Evolutionary conservation across 2,329 filamentous ascomycete genomes (phyloP), one percentile per base, ranked within the genome.

Genomic region (Colletotrichum cordylinicola): DNA sequence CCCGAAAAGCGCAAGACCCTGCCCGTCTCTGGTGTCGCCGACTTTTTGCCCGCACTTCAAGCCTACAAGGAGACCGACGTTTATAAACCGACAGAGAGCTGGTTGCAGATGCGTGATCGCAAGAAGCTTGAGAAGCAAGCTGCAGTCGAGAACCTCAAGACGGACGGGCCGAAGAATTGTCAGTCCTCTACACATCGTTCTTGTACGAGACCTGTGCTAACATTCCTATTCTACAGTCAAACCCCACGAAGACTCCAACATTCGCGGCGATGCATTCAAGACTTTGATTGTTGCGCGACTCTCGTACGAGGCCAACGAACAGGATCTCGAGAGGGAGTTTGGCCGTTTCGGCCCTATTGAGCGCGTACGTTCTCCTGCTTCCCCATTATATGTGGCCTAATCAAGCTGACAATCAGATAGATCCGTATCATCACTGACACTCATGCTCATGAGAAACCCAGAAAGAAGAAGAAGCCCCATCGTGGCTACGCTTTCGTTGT

Each of bases 401-500:
- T 37, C 21, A 24, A 15, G 71, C 78, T 79, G n/a, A 74, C 43
- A 3, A 67, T 16, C 74, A 16, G 39, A 39, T 79, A 97, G 95
- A 98, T 98, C 81, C 95, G 96, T 77, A 95, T 98, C 80, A 92
- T 98, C 79, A 92, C 92, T 81, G 94, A 98, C 83, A 93, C 92
- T 6, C 92, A 95, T 80, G 90, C 92, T 77, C 86, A 90, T 79
- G 91, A 91, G 82, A 94, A 90, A 84, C 91, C 90, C 72, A 94
- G 93, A 81, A 95, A 96, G 86, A 93, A 95, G 83, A 94, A 94
- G 83, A 96, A 96, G 87, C 88, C 93, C 67, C 95, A 98, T 82
- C 91, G 94, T 81, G 97, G 97, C 77, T 99, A 99, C 85, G 97
- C 95, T 77, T 99, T 99, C 83, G 94, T 99, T 80, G 95, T 98